A percentile compares a stretch with the other conserved stretches of the same genome.
These are phyloP conservation scores for Carex parvula DNA, from an alignment of 176 grass and related monocot species.

Conservation along the genomic window DNA sequence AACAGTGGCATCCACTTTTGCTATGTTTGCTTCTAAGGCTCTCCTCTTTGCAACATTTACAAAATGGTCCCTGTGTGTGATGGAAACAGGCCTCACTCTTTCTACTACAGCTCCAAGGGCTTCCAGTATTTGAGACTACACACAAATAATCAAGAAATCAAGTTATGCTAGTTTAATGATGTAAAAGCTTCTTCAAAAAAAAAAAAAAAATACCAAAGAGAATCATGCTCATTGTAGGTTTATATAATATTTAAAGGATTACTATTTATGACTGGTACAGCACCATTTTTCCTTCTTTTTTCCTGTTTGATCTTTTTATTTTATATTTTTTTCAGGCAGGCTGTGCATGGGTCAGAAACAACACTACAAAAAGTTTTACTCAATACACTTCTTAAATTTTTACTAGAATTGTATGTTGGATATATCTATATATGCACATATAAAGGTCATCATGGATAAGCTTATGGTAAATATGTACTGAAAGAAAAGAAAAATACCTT, in stretches of 20 bases:
- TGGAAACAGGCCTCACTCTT: constrained; percentile 86
- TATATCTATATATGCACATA: not conserved
- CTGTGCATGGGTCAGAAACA: not conserved
- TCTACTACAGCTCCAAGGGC: constrained; percentile 86
- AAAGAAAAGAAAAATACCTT: constrained; percentile 46
- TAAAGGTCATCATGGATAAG: not conserved
- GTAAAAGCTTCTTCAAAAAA: not conserved
- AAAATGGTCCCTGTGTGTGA: constrained; percentile 83
- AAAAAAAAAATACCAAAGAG: not conserved
- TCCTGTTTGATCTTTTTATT: not conserved
- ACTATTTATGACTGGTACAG: not conserved
- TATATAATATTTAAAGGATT: not conserved
- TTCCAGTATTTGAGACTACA: constrained; percentile 91
- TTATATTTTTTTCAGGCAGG: not conserved
- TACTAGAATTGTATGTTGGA: not conserved
- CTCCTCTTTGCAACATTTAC: constrained; percentile 95
- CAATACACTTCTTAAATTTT: not conserved
- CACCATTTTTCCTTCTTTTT: not conserved
- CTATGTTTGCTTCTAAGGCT: constrained; percentile 56
- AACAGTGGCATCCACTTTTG: constrained; percentile 21
- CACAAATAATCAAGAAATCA: not conserved
- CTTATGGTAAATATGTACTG: not conserved
- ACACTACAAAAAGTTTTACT: not conserved
- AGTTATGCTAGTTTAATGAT: not conserved
- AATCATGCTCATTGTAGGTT: not conserved